Conservation (phyloP, 2,329 filamentous ascomycete species). For the Aureobasidium zeae region DNA sequence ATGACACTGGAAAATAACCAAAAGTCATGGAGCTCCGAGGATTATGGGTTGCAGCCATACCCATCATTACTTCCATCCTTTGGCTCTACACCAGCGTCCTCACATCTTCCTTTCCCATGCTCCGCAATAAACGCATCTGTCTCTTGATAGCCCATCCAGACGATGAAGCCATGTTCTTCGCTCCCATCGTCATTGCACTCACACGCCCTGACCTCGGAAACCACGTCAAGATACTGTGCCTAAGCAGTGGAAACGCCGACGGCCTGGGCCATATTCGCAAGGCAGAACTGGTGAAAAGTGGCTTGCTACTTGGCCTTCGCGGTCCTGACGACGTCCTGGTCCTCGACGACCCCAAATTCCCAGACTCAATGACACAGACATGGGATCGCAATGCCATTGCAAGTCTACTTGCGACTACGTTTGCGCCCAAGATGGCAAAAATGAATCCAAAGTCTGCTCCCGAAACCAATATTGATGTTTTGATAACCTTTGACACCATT, state of each 20-base stretch:
- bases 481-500: constrained; percentile 79
- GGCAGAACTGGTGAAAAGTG: constrained; percentile 75
- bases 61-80: constrained; percentile 34
- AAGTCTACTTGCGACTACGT: constrained; percentile 59
- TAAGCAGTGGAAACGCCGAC: constrained; percentile 84
- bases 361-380: constrained; percentile 72
- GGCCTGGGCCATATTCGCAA: constrained; percentile 76
- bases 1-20: too few relatives aligned
- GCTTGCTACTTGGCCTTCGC: constrained; percentile 63
- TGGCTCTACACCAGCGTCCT: constrained; percentile 42
- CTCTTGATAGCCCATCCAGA: constrained; percentile 94
- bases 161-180: constrained; percentile 99
- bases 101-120: constrained; percentile 48
- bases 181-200: constrained; percentile 76
- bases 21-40: constrained; percentile 31
- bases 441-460: constrained; percentile 37
- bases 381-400: constrained; percentile 69
- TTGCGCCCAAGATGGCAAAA: constrained; percentile 55
- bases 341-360: constrained; percentile 73
- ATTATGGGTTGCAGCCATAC: constrained; percentile 32
- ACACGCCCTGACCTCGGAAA: constrained; percentile 72
- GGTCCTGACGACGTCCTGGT: constrained; percentile 72
- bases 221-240: constrained; percentile 86
- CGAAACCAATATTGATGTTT: constrained; percentile 58
- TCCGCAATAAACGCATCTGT: constrained; percentile 77